Evolutionary conservation across 176 grass and related monocot genomes (phyloP).

Genomic region (Oryza glaberrima): DNA sequence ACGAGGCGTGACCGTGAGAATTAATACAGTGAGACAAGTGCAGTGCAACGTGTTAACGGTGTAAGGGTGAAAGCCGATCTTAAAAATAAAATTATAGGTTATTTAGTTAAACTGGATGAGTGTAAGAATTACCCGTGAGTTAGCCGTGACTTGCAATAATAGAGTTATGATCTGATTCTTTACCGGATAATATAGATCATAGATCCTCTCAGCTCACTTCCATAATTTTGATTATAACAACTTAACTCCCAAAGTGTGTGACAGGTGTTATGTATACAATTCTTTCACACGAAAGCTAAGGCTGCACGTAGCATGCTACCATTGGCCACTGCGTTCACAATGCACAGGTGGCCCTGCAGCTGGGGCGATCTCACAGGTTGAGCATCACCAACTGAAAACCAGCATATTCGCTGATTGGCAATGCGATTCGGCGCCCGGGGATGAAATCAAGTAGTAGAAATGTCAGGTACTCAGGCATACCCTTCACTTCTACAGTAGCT

Average conservation of each 20-base stretch:
- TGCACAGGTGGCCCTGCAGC: neutral
- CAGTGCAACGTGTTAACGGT: too few species aligned
- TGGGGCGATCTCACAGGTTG: too few species aligned
- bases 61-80: too few species aligned
- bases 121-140: neutral
- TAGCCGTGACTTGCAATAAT: neutral
- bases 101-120: neutral
- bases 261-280: too few species aligned
- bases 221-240: neutral
- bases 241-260: neutral
- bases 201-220: neutral
- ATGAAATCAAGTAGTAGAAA: neutral
- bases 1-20: too few species aligned
- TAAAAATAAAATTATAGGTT: too few species aligned
- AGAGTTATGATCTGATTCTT: neutral
- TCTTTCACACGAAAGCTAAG: too few species aligned
- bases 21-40: too few species aligned
- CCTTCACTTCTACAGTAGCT: neutral
- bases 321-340: too few species aligned
- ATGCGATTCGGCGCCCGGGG: neutral
- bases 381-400: neutral
- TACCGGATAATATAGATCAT: too few species aligned
- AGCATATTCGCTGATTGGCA: constrained; percentile 5
- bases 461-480: neutral
- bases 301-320: too few species aligned